phyloP scores from a whole-genome alignment of 2,329 filamentous ascomycete species.

The Dryadomyces quercus-mongolicae region DNA sequence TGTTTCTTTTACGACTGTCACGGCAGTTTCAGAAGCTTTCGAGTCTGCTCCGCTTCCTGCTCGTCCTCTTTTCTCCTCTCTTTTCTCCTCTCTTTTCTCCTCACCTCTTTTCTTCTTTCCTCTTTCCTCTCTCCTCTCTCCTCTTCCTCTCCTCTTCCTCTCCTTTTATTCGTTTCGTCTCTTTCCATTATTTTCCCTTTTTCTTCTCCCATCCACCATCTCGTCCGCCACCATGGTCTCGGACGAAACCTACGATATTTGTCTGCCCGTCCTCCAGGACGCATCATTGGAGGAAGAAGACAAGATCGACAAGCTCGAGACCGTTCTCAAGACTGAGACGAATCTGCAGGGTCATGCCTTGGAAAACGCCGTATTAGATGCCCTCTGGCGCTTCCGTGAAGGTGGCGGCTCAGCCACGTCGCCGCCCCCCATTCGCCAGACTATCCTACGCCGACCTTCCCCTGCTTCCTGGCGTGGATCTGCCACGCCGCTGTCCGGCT shows the following conservation, averaged over 20 bases:
- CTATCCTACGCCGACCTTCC: constrained; percentile 78
- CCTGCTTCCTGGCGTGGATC: constrained; percentile 87
- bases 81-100: not conserved
- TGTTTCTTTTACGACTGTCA: not conserved
- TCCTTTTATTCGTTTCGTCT: not conserved
- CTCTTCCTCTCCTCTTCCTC: not conserved
- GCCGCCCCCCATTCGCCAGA: constrained; percentile 77
- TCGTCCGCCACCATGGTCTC: constrained; percentile 59
- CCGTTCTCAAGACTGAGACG: constrained; percentile 69
- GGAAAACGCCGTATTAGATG: constrained; percentile 83
- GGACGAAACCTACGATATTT: constrained; percentile 85
- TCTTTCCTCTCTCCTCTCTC: not conserved
- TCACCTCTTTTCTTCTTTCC: not conserved
- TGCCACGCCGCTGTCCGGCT: constrained; percentile 69
- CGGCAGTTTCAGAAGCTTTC: not conserved
- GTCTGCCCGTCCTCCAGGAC: constrained; percentile 78
- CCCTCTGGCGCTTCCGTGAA: constrained; percentile 75
- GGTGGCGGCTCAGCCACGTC: constrained; percentile 53
- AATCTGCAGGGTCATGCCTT: constrained; percentile 62
- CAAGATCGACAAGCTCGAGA: constrained; percentile 84
- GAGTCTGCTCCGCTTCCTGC: not conserved
- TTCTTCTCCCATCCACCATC: not conserved
- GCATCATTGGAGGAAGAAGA: constrained; percentile 80
- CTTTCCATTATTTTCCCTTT: not conserved
- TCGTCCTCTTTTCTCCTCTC: not conserved